These are phyloP conservation scores for Skeletonema grethae DNA, from an alignment of 108 stramenopile genomes.

Conservation along the genomic window DNA sequence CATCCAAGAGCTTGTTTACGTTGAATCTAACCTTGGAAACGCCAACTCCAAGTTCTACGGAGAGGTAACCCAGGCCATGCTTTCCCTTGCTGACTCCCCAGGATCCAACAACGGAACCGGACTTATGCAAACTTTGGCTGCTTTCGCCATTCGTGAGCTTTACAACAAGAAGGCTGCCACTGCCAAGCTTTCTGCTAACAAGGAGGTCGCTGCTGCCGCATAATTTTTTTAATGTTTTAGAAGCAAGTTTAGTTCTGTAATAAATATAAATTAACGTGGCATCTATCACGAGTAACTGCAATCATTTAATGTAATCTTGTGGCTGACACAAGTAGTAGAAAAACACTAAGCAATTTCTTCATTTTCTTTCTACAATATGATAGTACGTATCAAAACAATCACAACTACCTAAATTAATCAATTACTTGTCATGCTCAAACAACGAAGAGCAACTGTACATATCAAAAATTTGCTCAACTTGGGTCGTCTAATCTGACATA, in stretches of 20 bases:
- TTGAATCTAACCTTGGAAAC: slow-evolving; percentile 92
- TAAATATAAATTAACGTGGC: slow-evolving; percentile 2
- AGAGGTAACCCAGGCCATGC: slow-evolving; percentile 95
- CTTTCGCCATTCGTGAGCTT: slow-evolving; percentile 93
- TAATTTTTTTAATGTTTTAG: slow-evolving; percentile 8
- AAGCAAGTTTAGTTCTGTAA: slow-evolving; percentile 1
- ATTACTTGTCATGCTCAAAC: too few relatives aligned
- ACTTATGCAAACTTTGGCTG: slow-evolving; percentile 96
- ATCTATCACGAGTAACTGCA: neutral
- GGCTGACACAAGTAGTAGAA: too few relatives aligned
- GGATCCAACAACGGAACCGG: slow-evolving; percentile 97
- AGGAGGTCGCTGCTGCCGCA: slow-evolving; percentile 51
- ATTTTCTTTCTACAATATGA: too few relatives aligned
- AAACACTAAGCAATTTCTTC: too few relatives aligned
- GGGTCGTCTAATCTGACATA: too few relatives aligned
- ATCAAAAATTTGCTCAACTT: too few relatives aligned
- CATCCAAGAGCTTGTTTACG: slow-evolving; percentile 93
- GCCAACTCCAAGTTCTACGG: slow-evolving; percentile 96
- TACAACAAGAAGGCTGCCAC: slow-evolving; percentile 91
- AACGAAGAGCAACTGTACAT: too few relatives aligned
- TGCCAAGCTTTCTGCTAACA: slow-evolving; percentile 60
- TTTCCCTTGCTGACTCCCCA: slow-evolving; percentile 91
- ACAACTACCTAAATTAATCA: too few relatives aligned
- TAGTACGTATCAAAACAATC: too few relatives aligned
- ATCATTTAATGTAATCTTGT: too few relatives aligned